Base-by-base conservation (phyloP, 2,329 filamentous ascomycete genomes). In the Colletotrichum sansevieriae region DNA sequence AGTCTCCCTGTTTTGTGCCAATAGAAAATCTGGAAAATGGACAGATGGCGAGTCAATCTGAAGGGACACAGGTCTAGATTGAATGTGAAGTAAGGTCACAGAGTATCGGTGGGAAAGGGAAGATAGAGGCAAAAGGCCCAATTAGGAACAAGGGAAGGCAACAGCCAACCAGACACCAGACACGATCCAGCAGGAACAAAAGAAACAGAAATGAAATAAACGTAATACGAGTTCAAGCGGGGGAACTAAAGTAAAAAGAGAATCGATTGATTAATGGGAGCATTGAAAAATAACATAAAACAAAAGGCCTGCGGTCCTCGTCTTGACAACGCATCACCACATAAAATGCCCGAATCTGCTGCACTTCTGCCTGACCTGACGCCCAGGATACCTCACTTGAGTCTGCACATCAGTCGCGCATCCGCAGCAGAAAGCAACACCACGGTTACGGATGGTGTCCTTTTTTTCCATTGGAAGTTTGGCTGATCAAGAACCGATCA, bases 311-410 rank as follows among this genome's bases (percentile, higher is more conserved):
- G 25, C 56, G 49, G 49, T 51, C 44, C 22, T 49, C 56, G 74
- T 76, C 75, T 79, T 85, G 84, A 85, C 83, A 85, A 84, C 83
- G 80, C 82, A 85, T 84, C 83, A 83, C 76, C 79, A 77, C 78
- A 80, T 79, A 76, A 76, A 76, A 77, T 77, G 79, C 80, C 80
- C 77, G 78, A 81, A 78, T 71, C 74, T 77, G 75, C 77, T 83
- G 82, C 82, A 83, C 77, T 79, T 81, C 79, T 83, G 82, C 82
- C 82, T 82, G 80, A 83, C 80, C 74, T 76, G 75, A 71, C 76
- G 47, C 65, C 62, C n/a, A 4, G 54, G 41, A 68, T 44, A 41
- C 44, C 18, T 51, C 33, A 12, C 13, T 60, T 33, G 11, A 25
- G 44, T 33, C 29, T 57, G 25, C 43, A 51, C 22, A 35, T 52